phyloP scores from a whole-genome alignment of 441 rosid species.

The Croton laevigatus region DNA sequence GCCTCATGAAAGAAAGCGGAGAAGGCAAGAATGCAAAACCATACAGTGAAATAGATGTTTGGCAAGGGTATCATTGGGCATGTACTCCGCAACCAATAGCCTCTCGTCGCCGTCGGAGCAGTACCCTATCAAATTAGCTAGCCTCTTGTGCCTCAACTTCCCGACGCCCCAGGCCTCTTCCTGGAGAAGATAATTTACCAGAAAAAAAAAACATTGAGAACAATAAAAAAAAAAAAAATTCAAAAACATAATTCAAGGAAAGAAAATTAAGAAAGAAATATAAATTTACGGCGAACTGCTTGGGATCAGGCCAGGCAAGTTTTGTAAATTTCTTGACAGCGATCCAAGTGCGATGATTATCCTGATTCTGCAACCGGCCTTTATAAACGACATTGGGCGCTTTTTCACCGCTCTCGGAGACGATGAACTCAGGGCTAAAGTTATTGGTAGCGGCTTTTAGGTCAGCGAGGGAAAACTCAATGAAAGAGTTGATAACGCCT shows the following conservation, averaged over 20 bases:
- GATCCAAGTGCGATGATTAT: slow-evolving; percentile 48
- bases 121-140: slow-evolving; percentile 87
- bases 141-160: slow-evolving; percentile 62
- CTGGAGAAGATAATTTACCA: slow-evolving; percentile 26
- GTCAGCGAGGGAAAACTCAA: slow-evolving; percentile 71
- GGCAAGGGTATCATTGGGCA: slow-evolving; percentile 82
- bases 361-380: slow-evolving; percentile 55
- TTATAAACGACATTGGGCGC: slow-evolving; percentile 72
- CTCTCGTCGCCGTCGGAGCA: slow-evolving; percentile 95
- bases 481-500: slow-evolving; percentile 32
- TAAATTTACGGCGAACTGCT: slow-evolving; percentile 75
- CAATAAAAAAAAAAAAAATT: background rate
- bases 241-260: background rate
- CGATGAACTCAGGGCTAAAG: slow-evolving; percentile 67
- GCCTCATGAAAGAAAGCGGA: background rate
- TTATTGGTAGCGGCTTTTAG: slow-evolving; percentile 77
- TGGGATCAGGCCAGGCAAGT: slow-evolving; percentile 83
- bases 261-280: background rate
- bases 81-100: slow-evolving; percentile 79
- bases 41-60: slow-evolving; percentile 91
- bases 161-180: slow-evolving; percentile 81
- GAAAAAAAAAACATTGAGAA: slow-evolving; percentile 23
- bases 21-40: slow-evolving; percentile 25
- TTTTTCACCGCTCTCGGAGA: slow-evolving; percentile 73
- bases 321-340: slow-evolving; percentile 73